Evolutionary conservation across 176 grass and related monocot species (phyloP).

Genomic region (bread wheat (Triticum aestivum)): DNA sequence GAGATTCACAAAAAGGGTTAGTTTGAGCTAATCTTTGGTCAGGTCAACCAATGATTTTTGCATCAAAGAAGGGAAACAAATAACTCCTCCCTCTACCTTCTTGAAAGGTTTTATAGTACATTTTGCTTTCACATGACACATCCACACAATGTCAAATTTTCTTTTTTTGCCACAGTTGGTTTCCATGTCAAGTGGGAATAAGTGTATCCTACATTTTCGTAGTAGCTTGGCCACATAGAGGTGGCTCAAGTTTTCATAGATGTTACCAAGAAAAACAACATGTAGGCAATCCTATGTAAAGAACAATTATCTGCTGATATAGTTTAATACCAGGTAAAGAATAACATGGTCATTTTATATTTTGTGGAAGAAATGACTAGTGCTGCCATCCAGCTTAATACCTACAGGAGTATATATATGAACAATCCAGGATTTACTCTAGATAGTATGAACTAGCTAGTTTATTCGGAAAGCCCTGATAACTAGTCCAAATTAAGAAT

Average conservation of each 20-base stretch:
- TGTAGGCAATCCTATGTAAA: no score
- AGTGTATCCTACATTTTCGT: no score
- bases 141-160: not conserved
- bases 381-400: slow-evolving; percentile 50
- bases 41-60: no score
- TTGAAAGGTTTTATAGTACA: not conserved
- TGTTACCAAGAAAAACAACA: no score
- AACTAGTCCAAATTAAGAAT: not conserved
- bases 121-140: not conserved
- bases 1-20: no score
- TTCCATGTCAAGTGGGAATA: slow-evolving; percentile 32
- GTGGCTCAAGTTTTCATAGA: no score
- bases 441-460: not conserved
- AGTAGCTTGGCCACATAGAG: accelerated
- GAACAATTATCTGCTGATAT: no score
- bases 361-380: slow-evolving; percentile 72
- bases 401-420: slow-evolving; percentile 37
- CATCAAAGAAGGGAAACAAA: no score
- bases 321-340: no score
- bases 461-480: not conserved
- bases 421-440: not conserved
- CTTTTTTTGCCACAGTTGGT: not conserved
- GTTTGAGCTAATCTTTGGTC: no score
- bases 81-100: no score
- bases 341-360: slow-evolving; percentile 52